phyloP scores from a whole-genome alignment of 2,329 filamentous ascomycete species.

The Penicillium sp. region DNA sequence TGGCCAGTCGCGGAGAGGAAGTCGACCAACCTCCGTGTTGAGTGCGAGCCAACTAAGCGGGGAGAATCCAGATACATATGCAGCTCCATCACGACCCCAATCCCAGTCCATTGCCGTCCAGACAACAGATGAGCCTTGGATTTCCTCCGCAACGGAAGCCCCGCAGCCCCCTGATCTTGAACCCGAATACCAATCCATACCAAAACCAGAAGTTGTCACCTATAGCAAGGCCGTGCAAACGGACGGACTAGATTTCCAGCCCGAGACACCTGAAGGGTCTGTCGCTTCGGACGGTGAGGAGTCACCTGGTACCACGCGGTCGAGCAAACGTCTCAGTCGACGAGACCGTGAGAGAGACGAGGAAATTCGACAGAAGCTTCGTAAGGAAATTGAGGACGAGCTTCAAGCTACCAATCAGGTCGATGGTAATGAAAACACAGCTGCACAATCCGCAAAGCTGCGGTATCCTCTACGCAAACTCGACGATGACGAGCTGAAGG shows the following conservation, averaged over 20 bases:
- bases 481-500: constrained; percentile 79
- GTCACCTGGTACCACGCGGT: constrained; percentile 48
- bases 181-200: constrained; percentile 32
- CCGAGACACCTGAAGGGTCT: constrained; percentile 52
- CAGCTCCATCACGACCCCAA: constrained; percentile 38
- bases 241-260: constrained; percentile 62
- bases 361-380: constrained; percentile 78
- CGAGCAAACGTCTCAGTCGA: constrained; percentile 72
- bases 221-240: constrained; percentile 98
- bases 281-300: constrained; percentile 64
- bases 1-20: constrained; percentile 52
- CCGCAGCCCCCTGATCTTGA: constrained; percentile 47
- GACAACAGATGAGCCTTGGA: constrained; percentile 64
- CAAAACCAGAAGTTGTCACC: constrained; percentile 73
- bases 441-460: constrained; percentile 44
- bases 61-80: constrained; percentile 50
- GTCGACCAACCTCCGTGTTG: constrained; percentile 80
- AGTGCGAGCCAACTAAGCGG: constrained; percentile 79
- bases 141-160: constrained; percentile 77
- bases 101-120: constrained; percentile 57
- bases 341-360: constrained; percentile 81
- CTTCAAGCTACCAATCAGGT: constrained; percentile 64
- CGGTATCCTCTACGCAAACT: constrained; percentile 76
- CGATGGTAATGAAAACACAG: constrained; percentile 29
- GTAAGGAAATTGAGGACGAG: constrained; percentile 90